Percentiles rank a stretch among this genome's conserved stretches.
Conservation (phyloP, 305 asterid species). For the Petunia hybrid region DNA sequence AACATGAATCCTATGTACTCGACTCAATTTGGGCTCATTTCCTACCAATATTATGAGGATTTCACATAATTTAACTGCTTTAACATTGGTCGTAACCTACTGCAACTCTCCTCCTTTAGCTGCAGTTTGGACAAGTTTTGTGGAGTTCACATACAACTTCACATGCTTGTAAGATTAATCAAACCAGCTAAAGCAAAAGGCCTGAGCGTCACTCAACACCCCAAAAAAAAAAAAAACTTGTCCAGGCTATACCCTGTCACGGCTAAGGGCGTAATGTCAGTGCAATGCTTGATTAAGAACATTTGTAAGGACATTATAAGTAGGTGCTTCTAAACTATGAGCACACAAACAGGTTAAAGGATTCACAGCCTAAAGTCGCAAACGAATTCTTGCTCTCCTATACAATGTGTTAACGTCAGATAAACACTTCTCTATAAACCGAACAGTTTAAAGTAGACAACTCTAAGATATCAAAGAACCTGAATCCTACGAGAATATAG, state of each 20-base stretch:
- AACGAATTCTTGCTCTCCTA: background rate
- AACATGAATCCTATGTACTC: conserved; percentile 2
- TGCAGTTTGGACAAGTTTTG: background rate
- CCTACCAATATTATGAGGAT: background rate
- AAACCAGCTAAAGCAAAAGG: background rate
- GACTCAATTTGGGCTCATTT: background rate
- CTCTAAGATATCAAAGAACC: background rate
- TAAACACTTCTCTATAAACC: background rate
- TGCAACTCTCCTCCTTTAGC: background rate
- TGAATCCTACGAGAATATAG: background rate
- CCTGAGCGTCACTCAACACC: background rate
- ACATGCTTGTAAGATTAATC: background rate
- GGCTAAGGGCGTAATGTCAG: background rate
- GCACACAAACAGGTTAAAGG: background rate
- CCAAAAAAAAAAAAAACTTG: background rate
- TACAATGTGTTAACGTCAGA: background rate
- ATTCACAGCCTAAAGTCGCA: background rate
- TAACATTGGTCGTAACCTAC: background rate
- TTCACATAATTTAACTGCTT: background rate
- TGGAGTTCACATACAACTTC: background rate
- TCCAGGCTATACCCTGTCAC: background rate
- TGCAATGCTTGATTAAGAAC: background rate
- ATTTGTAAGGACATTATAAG: background rate
- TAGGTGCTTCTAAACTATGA: background rate
- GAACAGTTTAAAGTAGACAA: background rate